Evolutionary conservation across 139 green algal species (phyloP).

Genomic region (Volvox africanus): DNA sequence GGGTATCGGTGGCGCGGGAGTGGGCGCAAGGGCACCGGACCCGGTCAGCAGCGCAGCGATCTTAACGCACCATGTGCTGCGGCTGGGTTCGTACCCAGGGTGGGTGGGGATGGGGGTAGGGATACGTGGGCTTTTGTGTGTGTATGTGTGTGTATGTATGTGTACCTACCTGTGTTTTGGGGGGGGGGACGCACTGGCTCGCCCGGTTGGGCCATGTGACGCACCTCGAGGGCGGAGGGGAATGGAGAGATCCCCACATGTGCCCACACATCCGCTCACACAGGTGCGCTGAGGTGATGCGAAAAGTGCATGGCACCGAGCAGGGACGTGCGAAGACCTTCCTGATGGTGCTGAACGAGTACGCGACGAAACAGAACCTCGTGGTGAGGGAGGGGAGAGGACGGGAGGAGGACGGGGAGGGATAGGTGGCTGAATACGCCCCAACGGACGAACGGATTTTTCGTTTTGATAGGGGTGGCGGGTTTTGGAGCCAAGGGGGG

Average conservation of each 20-base stretch:
- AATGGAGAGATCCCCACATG: too few relatives aligned
- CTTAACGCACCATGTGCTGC: background rate
- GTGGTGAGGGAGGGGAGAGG: background rate
- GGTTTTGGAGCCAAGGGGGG: background rate
- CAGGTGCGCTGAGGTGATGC: constrained; percentile 27
- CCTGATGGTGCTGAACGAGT: constrained; percentile 32
- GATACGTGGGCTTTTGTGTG: too few relatives aligned
- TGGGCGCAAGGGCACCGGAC: background rate
- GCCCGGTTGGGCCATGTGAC: too few relatives aligned
- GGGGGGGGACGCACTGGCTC: too few relatives aligned
- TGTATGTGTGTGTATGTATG: too few relatives aligned
- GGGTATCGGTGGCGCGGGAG: background rate
- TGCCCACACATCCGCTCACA: too few relatives aligned
- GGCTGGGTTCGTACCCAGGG: background rate
- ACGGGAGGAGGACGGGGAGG: background rate
- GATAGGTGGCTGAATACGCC: too few relatives aligned
- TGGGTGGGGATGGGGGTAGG: too few relatives aligned
- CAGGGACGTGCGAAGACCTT: background rate
- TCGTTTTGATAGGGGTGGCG: too few relatives aligned
- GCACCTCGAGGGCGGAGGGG: too few relatives aligned
- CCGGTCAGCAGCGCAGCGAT: background rate
- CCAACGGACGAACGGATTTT: too few relatives aligned
- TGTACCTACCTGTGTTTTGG: too few relatives aligned
- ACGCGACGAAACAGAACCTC: background rate
- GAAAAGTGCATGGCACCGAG: background rate